phyloP scores from a whole-genome alignment of 495 filamentous ascomycete species.

The Rusavskia elegans region DNA sequence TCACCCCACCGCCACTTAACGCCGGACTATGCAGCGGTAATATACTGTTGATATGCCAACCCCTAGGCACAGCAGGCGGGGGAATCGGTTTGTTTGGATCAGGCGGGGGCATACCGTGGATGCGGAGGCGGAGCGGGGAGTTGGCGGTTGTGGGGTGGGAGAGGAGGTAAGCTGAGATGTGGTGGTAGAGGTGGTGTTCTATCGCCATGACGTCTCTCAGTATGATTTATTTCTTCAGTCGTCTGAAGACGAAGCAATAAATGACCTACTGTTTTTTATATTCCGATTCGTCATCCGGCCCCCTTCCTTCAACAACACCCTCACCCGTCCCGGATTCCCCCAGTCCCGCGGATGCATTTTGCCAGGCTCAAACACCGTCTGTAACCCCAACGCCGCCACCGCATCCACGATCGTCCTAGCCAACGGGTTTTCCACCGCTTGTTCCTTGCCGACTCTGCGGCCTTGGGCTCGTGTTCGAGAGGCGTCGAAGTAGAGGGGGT shows the following conservation, averaged over 20 bases:
- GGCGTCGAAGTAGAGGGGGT: constrained; percentile 87
- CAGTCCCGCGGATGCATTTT: constrained; percentile 94
- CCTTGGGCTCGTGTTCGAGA: constrained; percentile 59
- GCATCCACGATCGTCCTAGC: constrained; percentile 83
- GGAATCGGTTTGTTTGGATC: constrained; percentile 36
- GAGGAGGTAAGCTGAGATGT: constrained; percentile 58
- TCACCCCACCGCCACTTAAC: constrained; percentile 84
- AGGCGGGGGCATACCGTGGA: constrained; percentile 50
- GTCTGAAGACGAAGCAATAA: no score
- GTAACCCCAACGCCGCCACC: constrained; percentile 53
- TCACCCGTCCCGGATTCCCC: constrained; percentile 86
- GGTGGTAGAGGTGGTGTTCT: constrained; percentile 67
- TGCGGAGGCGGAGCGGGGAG: constrained; percentile 45
- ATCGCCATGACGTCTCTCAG: no score
- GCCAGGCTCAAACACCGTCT: constrained; percentile 71
- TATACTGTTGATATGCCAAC: constrained; percentile 79
- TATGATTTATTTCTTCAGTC: no score
- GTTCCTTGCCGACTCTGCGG: constrained; percentile 51
- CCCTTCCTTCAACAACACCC: constrained; percentile 47
- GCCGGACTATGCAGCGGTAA: constrained; percentile 77
- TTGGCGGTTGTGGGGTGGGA: constrained; percentile 61
- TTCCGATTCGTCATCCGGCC: constrained; percentile 26
- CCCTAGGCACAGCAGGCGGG: constrained; percentile 62
- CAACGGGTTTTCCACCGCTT: constrained; percentile 72
- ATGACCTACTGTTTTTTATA: constrained; percentile 68